phyloP scores from a whole-genome alignment of 257 asterid genomes.

The Nyctanthes arbortristis region DNA sequence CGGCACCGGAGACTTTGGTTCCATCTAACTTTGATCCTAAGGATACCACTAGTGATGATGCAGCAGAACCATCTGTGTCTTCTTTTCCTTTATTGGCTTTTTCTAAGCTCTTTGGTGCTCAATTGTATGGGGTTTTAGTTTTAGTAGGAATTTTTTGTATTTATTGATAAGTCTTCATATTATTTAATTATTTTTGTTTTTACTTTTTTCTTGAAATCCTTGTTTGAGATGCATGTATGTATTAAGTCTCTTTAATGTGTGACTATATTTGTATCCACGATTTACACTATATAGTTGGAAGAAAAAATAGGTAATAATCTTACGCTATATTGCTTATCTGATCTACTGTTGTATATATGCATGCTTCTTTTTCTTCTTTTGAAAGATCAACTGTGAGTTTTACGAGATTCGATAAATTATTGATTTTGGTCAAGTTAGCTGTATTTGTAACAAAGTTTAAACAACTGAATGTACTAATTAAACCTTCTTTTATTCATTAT shows the following conservation, averaged over 20 bases:
- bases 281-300: no score
- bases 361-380: no score
- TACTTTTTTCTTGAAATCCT: neutral
- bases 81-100: conserved; percentile 24
- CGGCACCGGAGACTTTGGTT: conserved; percentile 71
- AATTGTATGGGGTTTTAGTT: conserved; percentile 27
- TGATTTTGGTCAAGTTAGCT: no score
- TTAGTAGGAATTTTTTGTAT: conserved; percentile 31
- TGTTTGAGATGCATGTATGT: conserved; percentile 17
- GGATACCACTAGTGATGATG: conserved; percentile 47
- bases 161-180: conserved; percentile 13
- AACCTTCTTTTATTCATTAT: no score
- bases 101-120: conserved; percentile 33
- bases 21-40: conserved; percentile 77
- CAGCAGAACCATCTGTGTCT: conserved; percentile 44
- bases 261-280: neutral
- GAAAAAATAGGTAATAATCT: no score
- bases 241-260: neutral
- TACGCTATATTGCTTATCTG: no score
- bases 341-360: no score
- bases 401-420: no score
- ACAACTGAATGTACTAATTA: no score
- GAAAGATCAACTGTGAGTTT: no score
- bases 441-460: no score
- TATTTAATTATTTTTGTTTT: neutral